Evolutionary conservation across 805 yeast genomes (phyloP).

Genomic region (Kodamaea hsintzibuensis): DNA sequence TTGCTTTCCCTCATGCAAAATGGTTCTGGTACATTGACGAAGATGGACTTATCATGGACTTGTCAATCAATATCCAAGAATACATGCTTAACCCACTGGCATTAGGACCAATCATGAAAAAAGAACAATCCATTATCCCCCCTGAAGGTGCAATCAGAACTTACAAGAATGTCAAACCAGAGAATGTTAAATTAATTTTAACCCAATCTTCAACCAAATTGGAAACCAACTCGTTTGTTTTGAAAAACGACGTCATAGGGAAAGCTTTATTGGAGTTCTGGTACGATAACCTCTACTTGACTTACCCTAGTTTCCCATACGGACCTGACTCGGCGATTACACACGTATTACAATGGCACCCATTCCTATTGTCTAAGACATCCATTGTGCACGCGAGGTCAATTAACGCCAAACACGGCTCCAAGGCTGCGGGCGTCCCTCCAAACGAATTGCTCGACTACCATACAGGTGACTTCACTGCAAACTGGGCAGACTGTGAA

Average conservation of each 20-base stretch:
- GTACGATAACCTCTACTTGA: constrained; percentile 69
- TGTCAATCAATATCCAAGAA: constrained; percentile 57
- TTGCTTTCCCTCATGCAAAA: constrained; percentile 87
- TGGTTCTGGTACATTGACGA: constrained; percentile 88
- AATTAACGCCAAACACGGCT: constrained; percentile 31
- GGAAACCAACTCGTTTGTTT: constrained; percentile 69
- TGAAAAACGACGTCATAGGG: constrained; percentile 65
- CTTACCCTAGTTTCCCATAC: constrained; percentile 59
- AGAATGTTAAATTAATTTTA: constrained; percentile 57
- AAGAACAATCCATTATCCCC: constrained; percentile 72
- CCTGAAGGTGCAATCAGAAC: constrained; percentile 70
- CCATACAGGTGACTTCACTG: constrained; percentile 66
- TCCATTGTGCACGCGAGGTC: constrained; percentile 62
- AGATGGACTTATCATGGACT: constrained; percentile 73
- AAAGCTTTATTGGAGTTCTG: constrained; percentile 76
- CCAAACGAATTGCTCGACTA: constrained; percentile 37
- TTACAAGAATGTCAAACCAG: constrained; percentile 57
- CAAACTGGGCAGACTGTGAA: constrained; percentile 59
- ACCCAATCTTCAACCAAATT: constrained; percentile 69
- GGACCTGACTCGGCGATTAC: constrained; percentile 69
- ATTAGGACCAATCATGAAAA: constrained; percentile 61
- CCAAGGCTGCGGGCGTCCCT: constrained; percentile 12
- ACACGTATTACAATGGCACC: constrained; percentile 96
- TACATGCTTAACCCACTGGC: constrained; percentile 62
- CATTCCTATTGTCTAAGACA: constrained; percentile 68